Evolutionary conservation across 345 rosid species (phyloP).

Genomic region (Eucalyptus sp.): DNA sequence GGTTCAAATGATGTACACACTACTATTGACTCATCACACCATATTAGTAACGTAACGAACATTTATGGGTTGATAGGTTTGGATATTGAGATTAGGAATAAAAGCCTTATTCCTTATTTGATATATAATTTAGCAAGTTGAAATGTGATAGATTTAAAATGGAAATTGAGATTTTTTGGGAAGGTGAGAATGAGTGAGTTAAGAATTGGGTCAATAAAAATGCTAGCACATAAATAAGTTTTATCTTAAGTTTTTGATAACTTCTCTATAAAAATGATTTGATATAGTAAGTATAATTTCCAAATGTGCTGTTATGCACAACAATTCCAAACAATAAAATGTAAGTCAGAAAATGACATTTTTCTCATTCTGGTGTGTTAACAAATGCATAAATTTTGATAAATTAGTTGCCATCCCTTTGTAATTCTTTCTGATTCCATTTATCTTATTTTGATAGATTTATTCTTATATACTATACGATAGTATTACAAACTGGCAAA

Average conservation of each 20-base stretch:
- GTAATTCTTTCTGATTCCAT: neutral
- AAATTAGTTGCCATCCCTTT: neutral
- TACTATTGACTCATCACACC: no score
- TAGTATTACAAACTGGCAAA: neutral
- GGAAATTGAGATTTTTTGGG: no score
- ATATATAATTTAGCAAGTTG: no score
- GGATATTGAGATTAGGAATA: rapidly evolving
- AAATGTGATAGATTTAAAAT: no score
- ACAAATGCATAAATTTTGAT: neutral
- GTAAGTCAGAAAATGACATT: neutral
- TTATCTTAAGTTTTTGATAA: neutral
- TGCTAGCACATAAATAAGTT: neutral
- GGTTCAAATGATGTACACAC: no score
- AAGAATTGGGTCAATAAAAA: neutral
- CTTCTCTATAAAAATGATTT: neutral
- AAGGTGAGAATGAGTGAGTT: no score
- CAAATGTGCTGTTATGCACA: neutral
- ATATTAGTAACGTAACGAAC: no score
- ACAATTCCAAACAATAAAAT: neutral
- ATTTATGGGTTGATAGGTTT: no score
- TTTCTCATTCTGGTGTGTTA: neutral
- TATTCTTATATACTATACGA: neutral
- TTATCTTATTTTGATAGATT: neutral
- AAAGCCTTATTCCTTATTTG: no score
- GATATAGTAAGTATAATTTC: neutral